Evolutionary conservation across 2,329 filamentous ascomycete species (phyloP), one percentile per base, ranked within the genome.

Genomic region (Aspergillus uvarum): DNA sequence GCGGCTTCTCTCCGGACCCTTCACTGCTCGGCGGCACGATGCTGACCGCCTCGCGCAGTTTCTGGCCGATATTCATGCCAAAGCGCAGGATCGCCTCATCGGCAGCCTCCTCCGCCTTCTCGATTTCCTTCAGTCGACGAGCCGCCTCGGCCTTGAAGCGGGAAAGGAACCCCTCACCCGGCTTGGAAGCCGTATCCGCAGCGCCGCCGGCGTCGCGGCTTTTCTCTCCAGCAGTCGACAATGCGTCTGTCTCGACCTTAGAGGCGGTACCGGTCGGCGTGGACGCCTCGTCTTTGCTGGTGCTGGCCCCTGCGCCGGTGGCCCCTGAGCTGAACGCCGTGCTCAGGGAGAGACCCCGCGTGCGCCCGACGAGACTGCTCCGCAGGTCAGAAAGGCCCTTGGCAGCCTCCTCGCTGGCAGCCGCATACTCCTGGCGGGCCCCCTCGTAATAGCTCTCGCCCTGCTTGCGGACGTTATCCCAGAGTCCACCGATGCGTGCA

Each of bases 1-100:
- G 82, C 32, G 96, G 86, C 52, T 89, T 82, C 66, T 74, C 81
- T 4, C 38, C 38, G n/a, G 62, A 80, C 80, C 60, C 80, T 80
- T 66, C 85, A 75, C 50, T 77, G 75, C 51, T 80, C 0, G 91
- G 92, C 0, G 93, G 90, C 16, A 91, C 88, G 68, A 99, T 91
- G 56, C 85, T 92, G 59, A 99, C 90, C 54, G 95, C 95, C 66
- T 99, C 94, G 55, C 89, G 87, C 63, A 99, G 81, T 78, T 96
- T 98, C 76, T 94, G 90, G 42, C 91, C 85, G 52, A 99, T 87
- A 69, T 95, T 97, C 60, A 87, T 87, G 22, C 95, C 95, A 70
- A 98, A 97, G 66, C 91, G 91, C 67, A 98, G 80, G 10, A 99
- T 85, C 0, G 95, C 95, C 76, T 98, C 95, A 74, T 99, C 95